Evolutionary conservation across 306 rosid species (phyloP).

Genomic region (Citrullus amarus): DNA sequence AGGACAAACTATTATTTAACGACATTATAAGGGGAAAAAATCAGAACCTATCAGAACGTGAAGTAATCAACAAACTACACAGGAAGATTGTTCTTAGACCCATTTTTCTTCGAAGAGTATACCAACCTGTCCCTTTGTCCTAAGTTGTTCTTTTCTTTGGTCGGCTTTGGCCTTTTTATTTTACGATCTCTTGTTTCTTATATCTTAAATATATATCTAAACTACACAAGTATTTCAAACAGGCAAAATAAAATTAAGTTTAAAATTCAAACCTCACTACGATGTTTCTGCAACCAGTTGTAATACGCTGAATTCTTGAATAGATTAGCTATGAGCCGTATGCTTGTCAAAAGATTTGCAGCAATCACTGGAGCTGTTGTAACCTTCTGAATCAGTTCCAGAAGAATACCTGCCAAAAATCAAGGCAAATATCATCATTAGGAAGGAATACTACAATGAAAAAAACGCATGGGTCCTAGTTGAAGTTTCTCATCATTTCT

Average conservation of each 20-base stretch:
- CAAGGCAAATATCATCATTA: constrained; percentile 2
- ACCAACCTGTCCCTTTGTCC: neutral
- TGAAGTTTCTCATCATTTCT: neutral
- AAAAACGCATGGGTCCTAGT: neutral
- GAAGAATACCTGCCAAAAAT: constrained; percentile 35
- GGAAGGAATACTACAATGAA: neutral
- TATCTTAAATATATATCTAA: no score
- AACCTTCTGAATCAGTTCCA: constrained; percentile 50
- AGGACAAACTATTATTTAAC: neutral
- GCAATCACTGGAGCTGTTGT: constrained; percentile 41
- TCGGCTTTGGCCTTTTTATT: no score
- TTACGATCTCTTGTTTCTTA: no score
- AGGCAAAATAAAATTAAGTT: neutral
- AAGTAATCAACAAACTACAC: neutral
- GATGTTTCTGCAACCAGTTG: constrained; percentile 66
- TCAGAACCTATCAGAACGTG: neutral
- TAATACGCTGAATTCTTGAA: constrained; percentile 50
- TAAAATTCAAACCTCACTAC: constrained; percentile 54
- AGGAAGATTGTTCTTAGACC: neutral
- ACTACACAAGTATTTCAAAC: neutral
- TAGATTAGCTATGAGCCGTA: constrained; percentile 70
- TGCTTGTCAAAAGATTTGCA: constrained; percentile 70
- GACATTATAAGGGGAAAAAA: neutral
- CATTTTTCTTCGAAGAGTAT: neutral
- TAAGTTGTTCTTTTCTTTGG: neutral